Base-by-base conservation (phyloP, 805 yeast genomes). In the Gaillardinia entomophila region DNA sequence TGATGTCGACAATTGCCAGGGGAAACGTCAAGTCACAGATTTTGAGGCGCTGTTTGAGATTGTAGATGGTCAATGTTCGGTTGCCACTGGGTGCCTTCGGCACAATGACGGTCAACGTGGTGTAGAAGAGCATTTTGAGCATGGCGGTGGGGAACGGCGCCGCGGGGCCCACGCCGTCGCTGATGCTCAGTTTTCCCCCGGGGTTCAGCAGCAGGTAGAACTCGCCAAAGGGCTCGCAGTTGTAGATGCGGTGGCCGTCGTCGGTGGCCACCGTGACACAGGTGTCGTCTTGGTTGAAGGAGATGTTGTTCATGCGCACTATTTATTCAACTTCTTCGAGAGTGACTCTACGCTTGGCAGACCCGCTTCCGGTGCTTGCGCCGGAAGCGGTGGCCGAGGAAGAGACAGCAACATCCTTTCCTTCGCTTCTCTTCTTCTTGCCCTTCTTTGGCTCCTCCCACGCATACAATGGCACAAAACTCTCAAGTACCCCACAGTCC, bases 21-120 rank as follows among this genome's bases (percentile, higher is more conserved):
- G 96, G 90, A 55, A 88, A 92, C 1, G 90, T 76, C 44, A 90
- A 64, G 51, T 90, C 97, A 58, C 97, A 90, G 13, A 90, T 87
- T 49, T 63, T 64, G 28, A 62, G 40, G 32, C 60, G 58, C 36
- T 62, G 70, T 43, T 65, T 66, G 32, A 64, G 47, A 35, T 66
- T 66, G 45, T 52, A 60, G 12, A 66, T 60, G 33, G 59, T 60
- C 20, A 66, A 43, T 13, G 56, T 37, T n/a, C 68, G 44, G 31
- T 53, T 53, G 14, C 62, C 60, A 20, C 36, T 37, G 20, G 36
- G 33, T 12, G 46, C 35, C 31, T 55, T 49, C 3, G 71, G 71
- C 3, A 66, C 62, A 2, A 66, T 55, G 10, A 66, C 57, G 2
- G 68, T 62, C 12, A 66, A 45, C 8, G 68, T 60, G 1, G 70